Base-by-base conservation (phyloP, 2,329 filamentous ascomycete genomes). In the Hymenoscyphus fructigenus region DNA sequence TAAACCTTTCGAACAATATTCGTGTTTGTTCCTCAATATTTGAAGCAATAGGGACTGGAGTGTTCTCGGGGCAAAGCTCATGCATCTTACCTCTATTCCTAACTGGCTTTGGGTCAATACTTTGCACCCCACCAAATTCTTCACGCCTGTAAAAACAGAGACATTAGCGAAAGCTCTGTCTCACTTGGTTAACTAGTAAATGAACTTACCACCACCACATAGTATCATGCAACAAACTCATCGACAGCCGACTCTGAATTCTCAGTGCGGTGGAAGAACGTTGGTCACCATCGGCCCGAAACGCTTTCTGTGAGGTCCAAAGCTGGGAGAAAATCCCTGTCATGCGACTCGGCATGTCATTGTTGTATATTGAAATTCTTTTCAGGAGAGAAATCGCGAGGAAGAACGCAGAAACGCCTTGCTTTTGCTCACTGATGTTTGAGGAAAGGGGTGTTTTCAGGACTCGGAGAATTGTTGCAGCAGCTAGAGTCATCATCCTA, bases 201-300 rank as follows among this genome's bases (percentile, higher is more conserved):
- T 23, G 20, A 14, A 53, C 61, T 56, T 17, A 60, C 62, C 62
- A 64, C 62, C 64, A 60, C 64, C 64, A 66, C 64, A 66, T 66
- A 9, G 61, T 64, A 26, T 66, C 65, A 59, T 66, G 62, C 17
- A 66, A 38, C n/a, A 64, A 23, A 59, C 65, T 66, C 65, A 66
- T 66, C 12, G 59, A 61, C 9, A 66, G 56, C 57, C 65, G 55
- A 57, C 65, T 65, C 41, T 65, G 61, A 23, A 64, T 64, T 29
- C 65, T 64, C 32, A 66, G 17, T 9, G 59, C 55, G n/a, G 60
- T 59, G 7, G 56, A 57, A 28, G 53, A 59, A 36, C 38, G 26
- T 20, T 29, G 41, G 26, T 50, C 57, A n/a, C 29, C 59, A 32
- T 53, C 36, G 9, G 29, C n/a, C 41, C 60, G 60, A 29, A 66